Conservation (phyloP, 371 early-diverging fungal genomes). For the Lichtheimia ramosa region DNA sequence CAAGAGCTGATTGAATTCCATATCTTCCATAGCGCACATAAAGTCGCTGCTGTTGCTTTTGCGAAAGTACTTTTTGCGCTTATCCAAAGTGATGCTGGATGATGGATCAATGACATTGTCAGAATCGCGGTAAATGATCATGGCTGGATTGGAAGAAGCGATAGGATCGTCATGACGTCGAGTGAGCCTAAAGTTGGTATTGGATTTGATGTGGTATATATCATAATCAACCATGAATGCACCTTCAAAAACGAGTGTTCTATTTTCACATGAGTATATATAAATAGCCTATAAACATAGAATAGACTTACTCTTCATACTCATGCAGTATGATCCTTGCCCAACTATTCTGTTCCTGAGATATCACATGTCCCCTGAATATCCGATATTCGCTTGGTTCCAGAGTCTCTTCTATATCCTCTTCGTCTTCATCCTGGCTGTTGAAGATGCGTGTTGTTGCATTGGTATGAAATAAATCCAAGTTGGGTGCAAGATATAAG, state of each 20-base stretch:
- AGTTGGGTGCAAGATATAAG: constrained; percentile 73
- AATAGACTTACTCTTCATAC: constrained; percentile 28
- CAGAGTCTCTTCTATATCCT: constrained; percentile 11
- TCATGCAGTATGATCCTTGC: constrained; percentile 63
- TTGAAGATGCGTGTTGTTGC: constrained; percentile 31
- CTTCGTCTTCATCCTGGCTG: background rate
- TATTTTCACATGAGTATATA: background rate
- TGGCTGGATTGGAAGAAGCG: constrained; percentile 13
- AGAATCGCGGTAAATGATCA: constrained; percentile 72
- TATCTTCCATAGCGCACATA: constrained; percentile 25
- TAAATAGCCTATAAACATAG: background rate
- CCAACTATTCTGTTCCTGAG: constrained; percentile 41
- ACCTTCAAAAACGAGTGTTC: constrained; percentile 59
- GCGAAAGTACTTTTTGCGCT: background rate
- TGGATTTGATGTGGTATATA: constrained; percentile 65
- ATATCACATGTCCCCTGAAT: constrained; percentile 58
- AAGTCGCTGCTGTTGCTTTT: constrained; percentile 2
- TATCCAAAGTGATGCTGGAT: background rate
- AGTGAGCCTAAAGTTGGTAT: constrained; percentile 49
- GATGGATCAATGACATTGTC: constrained; percentile 28
- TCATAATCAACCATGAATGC: constrained; percentile 57
- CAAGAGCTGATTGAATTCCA: constrained; percentile 19
- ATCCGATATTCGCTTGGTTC: constrained; percentile 47
- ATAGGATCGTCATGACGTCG: constrained; percentile 60
- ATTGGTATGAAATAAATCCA: constrained; percentile 70